A percentile compares a stretch with the other conserved stretches of the same genome.
phyloP scores from a whole-genome alignment of 305 asterid species.

The Withania somnifera region DNA sequence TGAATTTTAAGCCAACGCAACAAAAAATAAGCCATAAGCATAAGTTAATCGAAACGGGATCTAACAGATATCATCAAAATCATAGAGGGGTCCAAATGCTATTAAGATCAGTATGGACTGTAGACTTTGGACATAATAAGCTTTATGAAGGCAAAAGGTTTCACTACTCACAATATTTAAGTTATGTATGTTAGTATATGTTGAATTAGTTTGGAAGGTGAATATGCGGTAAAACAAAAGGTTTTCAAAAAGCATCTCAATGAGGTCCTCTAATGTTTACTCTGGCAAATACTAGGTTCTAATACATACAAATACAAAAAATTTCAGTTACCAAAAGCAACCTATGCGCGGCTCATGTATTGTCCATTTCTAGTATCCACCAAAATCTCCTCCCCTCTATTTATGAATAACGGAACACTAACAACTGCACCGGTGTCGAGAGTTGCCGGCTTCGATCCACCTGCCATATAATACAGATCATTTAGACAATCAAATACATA shows the following conservation, averaged over 20 bases:
- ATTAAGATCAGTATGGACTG: neutral
- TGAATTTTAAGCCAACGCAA: too few species aligned
- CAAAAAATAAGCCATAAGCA: too few species aligned
- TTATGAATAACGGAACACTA: slow-evolving; percentile 65
- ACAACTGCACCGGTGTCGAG: slow-evolving; percentile 90
- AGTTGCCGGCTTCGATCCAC: slow-evolving; percentile 87
- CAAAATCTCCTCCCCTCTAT: slow-evolving; percentile 48
- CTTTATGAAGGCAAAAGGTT: neutral
- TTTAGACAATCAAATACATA: neutral
- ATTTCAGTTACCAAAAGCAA: neutral
- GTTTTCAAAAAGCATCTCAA: neutral
- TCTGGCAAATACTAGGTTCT: neutral
- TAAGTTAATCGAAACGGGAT: too few species aligned
- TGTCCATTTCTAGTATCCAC: slow-evolving; percentile 89
- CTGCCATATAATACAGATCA: slow-evolving; percentile 26
- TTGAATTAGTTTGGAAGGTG: neutral
- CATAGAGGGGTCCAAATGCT: neutral
- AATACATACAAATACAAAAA: neutral
- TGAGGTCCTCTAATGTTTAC: neutral
- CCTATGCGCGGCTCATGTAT: slow-evolving; percentile 91
- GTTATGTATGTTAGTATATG: neutral
- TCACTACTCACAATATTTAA: neutral
- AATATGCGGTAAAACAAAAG: neutral
- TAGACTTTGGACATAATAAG: neutral
- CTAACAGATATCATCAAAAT: neutral